A percentile compares a stretch with the other conserved stretches of the same genome.
Conservation (phyloP, 208 protist genomes). For the Trypanosoma melophagium region DNA sequence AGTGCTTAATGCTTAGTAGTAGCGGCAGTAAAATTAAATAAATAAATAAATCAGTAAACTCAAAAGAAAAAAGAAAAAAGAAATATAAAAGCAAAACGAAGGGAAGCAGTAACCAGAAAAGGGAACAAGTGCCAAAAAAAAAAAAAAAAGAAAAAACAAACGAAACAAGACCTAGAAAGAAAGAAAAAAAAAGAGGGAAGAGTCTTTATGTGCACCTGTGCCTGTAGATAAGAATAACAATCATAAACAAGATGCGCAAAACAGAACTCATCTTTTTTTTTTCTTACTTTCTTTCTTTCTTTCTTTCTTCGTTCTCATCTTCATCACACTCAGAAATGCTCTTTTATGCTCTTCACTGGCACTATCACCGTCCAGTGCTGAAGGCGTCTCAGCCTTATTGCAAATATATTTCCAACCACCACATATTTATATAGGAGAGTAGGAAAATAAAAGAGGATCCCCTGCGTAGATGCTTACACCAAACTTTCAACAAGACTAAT, state of each 20-base stretch:
- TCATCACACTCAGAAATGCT: too few relatives aligned
- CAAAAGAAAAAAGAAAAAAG: too few relatives aligned
- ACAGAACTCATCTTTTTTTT: neutral
- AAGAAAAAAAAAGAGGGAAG: neutral
- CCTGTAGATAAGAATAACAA: neutral
- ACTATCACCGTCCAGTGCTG: neutral
- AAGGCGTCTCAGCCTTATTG: neutral
- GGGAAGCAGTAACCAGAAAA: too few relatives aligned
- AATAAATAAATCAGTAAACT: too few relatives aligned
- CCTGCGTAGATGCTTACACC: too few relatives aligned
- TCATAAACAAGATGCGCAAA: neutral
- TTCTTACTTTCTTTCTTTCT: neutral
- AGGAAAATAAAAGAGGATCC: too few relatives aligned
- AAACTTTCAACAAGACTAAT: too few relatives aligned
- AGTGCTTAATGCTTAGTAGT: too few relatives aligned
- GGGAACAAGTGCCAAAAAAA: neutral
- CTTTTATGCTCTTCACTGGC: neutral
- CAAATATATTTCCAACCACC: too few relatives aligned
- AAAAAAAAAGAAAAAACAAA: neutral
- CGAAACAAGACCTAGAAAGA: neutral
- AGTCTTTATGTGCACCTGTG: neutral
- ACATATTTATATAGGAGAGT: too few relatives aligned
- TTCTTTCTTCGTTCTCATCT: neutral
- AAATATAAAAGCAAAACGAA: too few relatives aligned
- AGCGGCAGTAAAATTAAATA: too few relatives aligned